Evolutionary conservation across 306 rosid species (phyloP).

Genomic region (Vigna reflexopilosa): DNA sequence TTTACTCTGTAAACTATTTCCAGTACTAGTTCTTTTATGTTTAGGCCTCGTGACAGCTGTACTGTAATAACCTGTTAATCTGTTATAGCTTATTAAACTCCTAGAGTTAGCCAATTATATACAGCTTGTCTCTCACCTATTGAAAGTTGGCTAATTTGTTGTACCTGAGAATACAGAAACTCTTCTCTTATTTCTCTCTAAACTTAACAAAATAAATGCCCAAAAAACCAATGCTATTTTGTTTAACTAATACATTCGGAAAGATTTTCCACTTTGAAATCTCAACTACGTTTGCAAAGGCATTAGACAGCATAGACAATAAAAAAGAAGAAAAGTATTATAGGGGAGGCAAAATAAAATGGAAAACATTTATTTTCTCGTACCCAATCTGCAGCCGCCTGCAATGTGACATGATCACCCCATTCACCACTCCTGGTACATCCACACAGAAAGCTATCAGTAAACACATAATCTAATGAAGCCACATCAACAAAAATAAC

Average conservation of each 20-base stretch:
- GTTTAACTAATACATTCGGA: not conserved
- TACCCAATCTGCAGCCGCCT: constrained; percentile 99
- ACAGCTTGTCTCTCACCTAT: too few species aligned
- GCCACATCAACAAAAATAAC: constrained; percentile 6
- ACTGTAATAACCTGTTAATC: too few species aligned
- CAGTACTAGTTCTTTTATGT: too few species aligned
- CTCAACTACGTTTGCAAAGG: not conserved
- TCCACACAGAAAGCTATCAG: constrained; percentile 44
- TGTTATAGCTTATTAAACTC: too few species aligned
- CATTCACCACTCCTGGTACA: constrained; percentile 92
- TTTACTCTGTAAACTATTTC: too few species aligned
- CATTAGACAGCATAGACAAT: not conserved
- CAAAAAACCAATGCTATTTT: not conserved
- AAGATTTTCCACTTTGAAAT: constrained; percentile 17
- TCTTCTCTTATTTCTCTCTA: too few species aligned
- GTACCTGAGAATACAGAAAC: too few species aligned
- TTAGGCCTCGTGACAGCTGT: too few species aligned
- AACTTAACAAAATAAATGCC: not conserved
- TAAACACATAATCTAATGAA: constrained; percentile 32
- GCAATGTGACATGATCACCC: constrained; percentile 98
- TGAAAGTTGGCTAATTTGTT: too few species aligned
- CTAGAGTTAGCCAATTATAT: too few species aligned
- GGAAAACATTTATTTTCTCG: constrained; percentile 24
- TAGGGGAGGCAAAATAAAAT: constrained; percentile 35
- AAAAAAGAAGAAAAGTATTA: constrained; percentile 9